A percentile compares a stretch with the other conserved stretches of the same genome.
These are phyloP conservation scores for Yamadazyma tumulicola DNA, from an alignment of 805 yeast species.

Conservation along the genomic window DNA sequence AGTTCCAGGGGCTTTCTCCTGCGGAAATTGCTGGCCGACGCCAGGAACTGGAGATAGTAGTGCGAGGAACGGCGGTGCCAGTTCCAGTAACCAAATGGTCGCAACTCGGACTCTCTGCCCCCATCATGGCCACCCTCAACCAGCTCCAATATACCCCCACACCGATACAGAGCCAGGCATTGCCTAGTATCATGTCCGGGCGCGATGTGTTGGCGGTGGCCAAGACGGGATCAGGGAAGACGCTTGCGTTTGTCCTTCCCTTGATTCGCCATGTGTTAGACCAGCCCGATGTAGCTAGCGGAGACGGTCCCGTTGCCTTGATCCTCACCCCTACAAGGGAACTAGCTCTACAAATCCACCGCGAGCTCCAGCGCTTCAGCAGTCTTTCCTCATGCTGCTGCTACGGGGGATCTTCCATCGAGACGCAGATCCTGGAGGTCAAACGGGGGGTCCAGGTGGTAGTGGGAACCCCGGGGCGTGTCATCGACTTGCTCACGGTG, in stretches of 20 bases:
- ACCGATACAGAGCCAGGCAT: constrained; percentile 84
- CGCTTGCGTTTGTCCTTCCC: constrained; percentile 83
- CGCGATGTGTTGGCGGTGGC: constrained; percentile 91
- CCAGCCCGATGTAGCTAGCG: constrained; percentile 47
- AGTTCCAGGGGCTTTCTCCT: constrained; percentile 43
- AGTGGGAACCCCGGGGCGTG: constrained; percentile 93
- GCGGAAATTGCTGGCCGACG: constrained; percentile 59
- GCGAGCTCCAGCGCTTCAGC: constrained; percentile 60
- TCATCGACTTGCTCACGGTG: constrained; percentile 82
- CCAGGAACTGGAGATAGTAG: constrained; percentile 53
- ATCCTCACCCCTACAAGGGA: constrained; percentile 92
- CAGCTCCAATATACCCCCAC: constrained; percentile 67
- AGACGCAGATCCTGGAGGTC: constrained; percentile 74
- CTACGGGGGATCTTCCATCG: constrained; percentile 86
- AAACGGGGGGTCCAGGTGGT: constrained; percentile 76
- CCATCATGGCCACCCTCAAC: constrained; percentile 50
- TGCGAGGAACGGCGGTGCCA: constrained; percentile 56
- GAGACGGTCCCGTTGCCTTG: constrained; percentile 75
- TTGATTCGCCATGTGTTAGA: constrained; percentile 79
- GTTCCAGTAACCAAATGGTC: constrained; percentile 75
- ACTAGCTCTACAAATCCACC: constrained; percentile 76
- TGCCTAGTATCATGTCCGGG: constrained; percentile 89
- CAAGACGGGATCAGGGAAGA: constrained; percentile 95
- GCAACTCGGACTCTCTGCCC: constrained; percentile 71
- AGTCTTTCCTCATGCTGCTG: constrained; percentile 66